Evolutionary conservation across 805 yeast genomes (phyloP).

Genomic region (Wickerhamiella dianesei): DNA sequence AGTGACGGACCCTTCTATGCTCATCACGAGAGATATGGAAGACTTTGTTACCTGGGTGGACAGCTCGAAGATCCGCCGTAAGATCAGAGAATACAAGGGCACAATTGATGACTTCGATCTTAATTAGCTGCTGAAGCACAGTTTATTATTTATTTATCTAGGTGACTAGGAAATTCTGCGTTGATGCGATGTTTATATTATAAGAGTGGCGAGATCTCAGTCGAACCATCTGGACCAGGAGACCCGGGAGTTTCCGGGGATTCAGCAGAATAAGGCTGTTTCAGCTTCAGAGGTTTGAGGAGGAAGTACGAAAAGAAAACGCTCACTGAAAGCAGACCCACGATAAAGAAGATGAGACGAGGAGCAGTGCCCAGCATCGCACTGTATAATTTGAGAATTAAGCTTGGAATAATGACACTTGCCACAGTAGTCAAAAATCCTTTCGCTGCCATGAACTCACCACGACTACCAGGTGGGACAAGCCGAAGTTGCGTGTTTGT

Average conservation of each 20-base stretch:
- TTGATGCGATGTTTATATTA: too few relatives aligned
- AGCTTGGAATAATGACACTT: conserved; percentile 9
- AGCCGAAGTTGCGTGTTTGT: background rate
- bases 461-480: background rate
- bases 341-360: conserved; percentile 4
- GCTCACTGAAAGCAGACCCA: conserved; percentile 1
- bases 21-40: conserved; percentile 87
- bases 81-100: conserved; percentile 76
- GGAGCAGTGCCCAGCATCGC: conserved; percentile 6
- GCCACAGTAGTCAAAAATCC: conserved; percentile 8
- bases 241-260: too few relatives aligned
- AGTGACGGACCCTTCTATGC: conserved; percentile 87
- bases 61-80: conserved; percentile 79
- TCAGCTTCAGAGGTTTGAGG: background rate
- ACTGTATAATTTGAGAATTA: conserved; percentile 8
- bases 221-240: too few relatives aligned
- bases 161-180: too few relatives aligned
- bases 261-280: too few relatives aligned
- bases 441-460: conserved; percentile 3
- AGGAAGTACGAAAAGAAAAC: background rate
- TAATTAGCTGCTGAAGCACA: background rate
- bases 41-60: conserved; percentile 99
- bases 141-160: too few relatives aligned
- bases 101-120: conserved; percentile 43
- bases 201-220: too few relatives aligned